Conservation (phyloP, 2,329 filamentous ascomycete genomes). For the Celoporthe dispersa region DNA sequence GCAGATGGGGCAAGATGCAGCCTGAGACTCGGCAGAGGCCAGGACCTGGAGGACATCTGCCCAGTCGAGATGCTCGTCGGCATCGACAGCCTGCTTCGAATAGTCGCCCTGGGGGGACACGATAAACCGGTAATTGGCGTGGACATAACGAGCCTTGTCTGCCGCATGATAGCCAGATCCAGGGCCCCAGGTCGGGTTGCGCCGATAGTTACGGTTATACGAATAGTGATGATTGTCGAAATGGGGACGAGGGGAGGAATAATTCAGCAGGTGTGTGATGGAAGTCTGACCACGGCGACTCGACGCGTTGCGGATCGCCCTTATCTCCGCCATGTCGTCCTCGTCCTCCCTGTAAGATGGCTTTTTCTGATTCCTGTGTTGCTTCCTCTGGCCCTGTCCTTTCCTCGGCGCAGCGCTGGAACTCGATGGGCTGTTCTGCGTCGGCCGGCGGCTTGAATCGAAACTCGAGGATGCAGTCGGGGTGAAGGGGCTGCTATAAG, state of each 20-base stretch:
- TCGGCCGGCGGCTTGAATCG: slow-evolving; percentile 55
- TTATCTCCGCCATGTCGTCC: slow-evolving; percentile 83
- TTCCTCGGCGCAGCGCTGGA: slow-evolving; percentile 65
- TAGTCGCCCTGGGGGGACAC: slow-evolving; percentile 85
- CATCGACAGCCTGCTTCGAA: slow-evolving; percentile 77
- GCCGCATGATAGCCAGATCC: slow-evolving; percentile 88
- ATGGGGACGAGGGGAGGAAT: slow-evolving; percentile 77
- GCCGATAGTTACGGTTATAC: slow-evolving; percentile 62
- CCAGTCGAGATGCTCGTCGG: slow-evolving; percentile 92
- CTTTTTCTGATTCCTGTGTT: slow-evolving; percentile 81
- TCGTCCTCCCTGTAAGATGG: slow-evolving; percentile 69
- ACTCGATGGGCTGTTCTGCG: slow-evolving; percentile 41
- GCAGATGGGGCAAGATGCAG: slow-evolving; percentile 90
- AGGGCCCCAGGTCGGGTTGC: slow-evolving; percentile 80
- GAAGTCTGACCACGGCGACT: slow-evolving; percentile 89
- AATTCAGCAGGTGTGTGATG: slow-evolving; percentile 96
- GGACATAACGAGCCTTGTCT: slow-evolving; percentile 88
- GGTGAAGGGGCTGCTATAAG: slow-evolving; percentile 46
- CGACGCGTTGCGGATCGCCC: slow-evolving; percentile 60
- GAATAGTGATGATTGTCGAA: slow-evolving; percentile 57
- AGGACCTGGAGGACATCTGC: slow-evolving; percentile 87
- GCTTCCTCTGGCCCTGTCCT: slow-evolving; percentile 75
- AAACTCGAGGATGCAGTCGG: slow-evolving; percentile 51
- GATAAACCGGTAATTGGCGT: slow-evolving; percentile 97
- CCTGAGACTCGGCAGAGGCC: slow-evolving; percentile 86